Evolutionary conservation across 805 yeast genomes (phyloP).

Genomic region (Wickerhamiella brachini): DNA sequence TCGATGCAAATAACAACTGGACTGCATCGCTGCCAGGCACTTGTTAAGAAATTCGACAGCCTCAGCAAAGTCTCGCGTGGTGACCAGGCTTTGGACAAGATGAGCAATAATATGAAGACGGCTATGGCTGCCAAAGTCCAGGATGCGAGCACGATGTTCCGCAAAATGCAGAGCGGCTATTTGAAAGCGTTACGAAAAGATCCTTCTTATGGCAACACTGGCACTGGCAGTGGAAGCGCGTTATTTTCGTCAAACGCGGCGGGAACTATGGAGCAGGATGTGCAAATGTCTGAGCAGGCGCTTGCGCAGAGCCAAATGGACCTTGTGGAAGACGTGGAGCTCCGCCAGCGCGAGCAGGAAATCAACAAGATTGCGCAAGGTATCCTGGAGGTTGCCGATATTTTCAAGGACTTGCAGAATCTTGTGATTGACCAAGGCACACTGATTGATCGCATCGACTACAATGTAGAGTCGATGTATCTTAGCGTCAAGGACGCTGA

Average conservation of each 20-base stretch:
- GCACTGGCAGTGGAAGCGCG: constrained; percentile 21
- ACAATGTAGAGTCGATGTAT: constrained; percentile 71
- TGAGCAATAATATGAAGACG: constrained; percentile 70
- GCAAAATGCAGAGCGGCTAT: constrained; percentile 81
- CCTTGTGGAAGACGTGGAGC: constrained; percentile 20
- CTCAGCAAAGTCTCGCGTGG: constrained; percentile 24
- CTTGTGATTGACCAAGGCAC: constrained; percentile 94
- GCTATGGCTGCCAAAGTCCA: constrained; percentile 79
- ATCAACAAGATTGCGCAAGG: constrained; percentile 87
- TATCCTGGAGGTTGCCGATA: constrained; percentile 81
- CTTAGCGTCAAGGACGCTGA: constrained; percentile 65
- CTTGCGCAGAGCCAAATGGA: constrained; percentile 18
- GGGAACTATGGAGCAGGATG: constrained; percentile 26
- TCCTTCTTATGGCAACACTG: constrained; percentile 26
- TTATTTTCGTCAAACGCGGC: constrained; percentile 17
- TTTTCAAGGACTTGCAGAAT: constrained; percentile 83
- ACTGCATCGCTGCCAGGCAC: constrained; percentile 66
- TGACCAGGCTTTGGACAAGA: constrained; percentile 39
- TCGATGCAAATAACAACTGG: constrained; percentile 59
- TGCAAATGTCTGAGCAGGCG: constrained; percentile 26
- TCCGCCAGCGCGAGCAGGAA: constrained; percentile 74
- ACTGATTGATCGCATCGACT: constrained; percentile 82
- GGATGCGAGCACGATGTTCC: constrained; percentile 56
- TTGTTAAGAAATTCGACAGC: constrained; percentile 52
- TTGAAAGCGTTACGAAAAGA: constrained; percentile 73